Base-by-base conservation (phyloP, 2,329 filamentous ascomycete species). In the Trichoderma brevicompactum region DNA sequence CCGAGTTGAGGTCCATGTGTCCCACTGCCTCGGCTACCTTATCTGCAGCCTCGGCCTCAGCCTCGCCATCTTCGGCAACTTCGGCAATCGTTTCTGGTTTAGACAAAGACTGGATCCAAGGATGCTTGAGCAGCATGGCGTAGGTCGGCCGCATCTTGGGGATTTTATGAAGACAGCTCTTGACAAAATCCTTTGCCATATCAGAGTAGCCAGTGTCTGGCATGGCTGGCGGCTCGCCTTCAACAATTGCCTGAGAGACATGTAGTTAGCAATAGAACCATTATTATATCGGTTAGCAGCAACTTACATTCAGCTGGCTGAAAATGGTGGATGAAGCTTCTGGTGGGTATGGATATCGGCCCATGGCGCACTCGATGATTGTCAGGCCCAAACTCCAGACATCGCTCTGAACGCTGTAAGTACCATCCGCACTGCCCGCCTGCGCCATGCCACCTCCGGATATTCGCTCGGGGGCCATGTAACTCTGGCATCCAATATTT, bases 261-360 rank as follows among this genome's bases (percentile, higher is more conserved):
- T 72, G 19, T 65, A 71, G 65, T 65, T n/a, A 60, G 50, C 19
- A 17, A 28, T 23, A 7, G n/a, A 6, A 44, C 28, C 8, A 49
- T 6, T 56, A 36, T 9, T 8, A 32, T 17, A 12, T 17, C 2
- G 5, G 15, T 34, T 38, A 7, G 19, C 19, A 23, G 32, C 8
- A 5, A 88, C 94, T 88, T 84, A 98, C 95, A 73, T 91, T 96
- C 40, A 99, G 83, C 76, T 99, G 95, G 73, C 92, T 96, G 82
- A 99, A 98, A 70, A 99, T 99, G 74, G 97, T 98, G 76, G 94
- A 95, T 70, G 96, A 98, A 1, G 96, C 95, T 77, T 99, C 95
- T 0, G 95, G 94, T 5, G 95, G 94, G 73, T 99, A 99, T 1
- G 95, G 95, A 77, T 99, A 99, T 71, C 89, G 86, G 52, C 95